Conservation (phyloP, 2,329 filamentous ascomycete species). For the Diaporthe citrichinensis region DNA sequence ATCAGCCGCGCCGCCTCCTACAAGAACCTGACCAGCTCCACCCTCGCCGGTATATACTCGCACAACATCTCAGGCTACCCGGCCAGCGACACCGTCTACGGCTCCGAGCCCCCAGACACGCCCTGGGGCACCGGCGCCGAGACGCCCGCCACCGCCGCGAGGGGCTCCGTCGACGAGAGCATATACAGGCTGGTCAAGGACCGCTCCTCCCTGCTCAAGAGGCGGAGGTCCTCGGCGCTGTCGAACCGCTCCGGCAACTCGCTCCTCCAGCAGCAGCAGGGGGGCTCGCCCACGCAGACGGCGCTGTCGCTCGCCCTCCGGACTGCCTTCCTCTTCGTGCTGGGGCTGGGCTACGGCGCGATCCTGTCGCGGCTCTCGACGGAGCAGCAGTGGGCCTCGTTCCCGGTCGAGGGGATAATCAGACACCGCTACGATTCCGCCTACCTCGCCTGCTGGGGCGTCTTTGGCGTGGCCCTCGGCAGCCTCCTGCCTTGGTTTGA, state of each 20-base stretch:
- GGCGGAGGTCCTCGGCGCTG: slow-evolving; percentile 54
- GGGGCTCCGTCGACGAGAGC: slow-evolving; percentile 59
- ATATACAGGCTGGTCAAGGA: slow-evolving; percentile 61
- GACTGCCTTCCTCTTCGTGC: slow-evolving; percentile 77
- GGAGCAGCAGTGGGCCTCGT: slow-evolving; percentile 73
- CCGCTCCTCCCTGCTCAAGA: slow-evolving; percentile 51
- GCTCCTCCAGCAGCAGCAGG: slow-evolving; percentile 6
- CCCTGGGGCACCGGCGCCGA: slow-evolving; percentile 86
- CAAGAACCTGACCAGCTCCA: slow-evolving; percentile 89
- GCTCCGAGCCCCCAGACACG: slow-evolving; percentile 70
- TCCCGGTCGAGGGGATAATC: slow-evolving; percentile 67
- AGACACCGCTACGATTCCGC: slow-evolving; percentile 66
- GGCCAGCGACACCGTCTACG: slow-evolving; percentile 50
- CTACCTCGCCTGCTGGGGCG: slow-evolving; percentile 86
- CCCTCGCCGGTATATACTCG: slow-evolving; percentile 92
- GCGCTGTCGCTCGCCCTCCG: slow-evolving; percentile 70
- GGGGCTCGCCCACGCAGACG: slow-evolving; percentile 46
- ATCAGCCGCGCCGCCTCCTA: slow-evolving; percentile 82
- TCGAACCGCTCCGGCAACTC: slow-evolving; percentile 38
- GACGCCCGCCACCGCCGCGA: slow-evolving; percentile 66
- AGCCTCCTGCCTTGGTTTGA: slow-evolving; percentile 89
- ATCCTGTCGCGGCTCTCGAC: slow-evolving; percentile 86
- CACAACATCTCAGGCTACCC: slow-evolving; percentile 70
- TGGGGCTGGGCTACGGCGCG: slow-evolving; percentile 87
- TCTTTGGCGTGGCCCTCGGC: slow-evolving; percentile 83